phyloP scores from a whole-genome alignment of 257 asterid species.

The Solanum chiquidenum region DNA sequence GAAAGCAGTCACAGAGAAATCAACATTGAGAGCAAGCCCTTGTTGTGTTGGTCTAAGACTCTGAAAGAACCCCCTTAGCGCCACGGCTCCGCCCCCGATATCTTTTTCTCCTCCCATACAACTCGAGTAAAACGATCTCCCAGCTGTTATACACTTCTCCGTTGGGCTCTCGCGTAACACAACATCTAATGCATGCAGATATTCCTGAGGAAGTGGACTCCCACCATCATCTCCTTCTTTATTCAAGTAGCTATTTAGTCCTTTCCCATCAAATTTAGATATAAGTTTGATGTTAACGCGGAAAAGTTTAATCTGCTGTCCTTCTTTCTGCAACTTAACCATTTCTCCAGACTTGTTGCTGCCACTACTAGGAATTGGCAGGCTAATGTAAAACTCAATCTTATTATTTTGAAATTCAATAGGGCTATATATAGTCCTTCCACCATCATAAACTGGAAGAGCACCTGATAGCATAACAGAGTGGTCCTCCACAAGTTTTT shows the following conservation, averaged over 20 bases:
- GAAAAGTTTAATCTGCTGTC: slow-evolving; percentile 39
- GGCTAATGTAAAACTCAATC: slow-evolving; percentile 55
- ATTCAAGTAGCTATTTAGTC: slow-evolving; percentile 32
- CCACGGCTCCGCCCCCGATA: slow-evolving; percentile 88
- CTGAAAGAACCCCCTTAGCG: slow-evolving; percentile 82
- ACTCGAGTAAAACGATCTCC: slow-evolving; percentile 63
- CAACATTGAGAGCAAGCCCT: slow-evolving; percentile 88
- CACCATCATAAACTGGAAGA: slow-evolving; percentile 76
- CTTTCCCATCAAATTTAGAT: slow-evolving; percentile 68
- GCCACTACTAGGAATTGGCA: slow-evolving; percentile 33
- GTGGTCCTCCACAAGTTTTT: slow-evolving; percentile 53
- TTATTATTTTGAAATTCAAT: slow-evolving; percentile 55
- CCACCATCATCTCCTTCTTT: slow-evolving; percentile 35
- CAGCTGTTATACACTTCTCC: slow-evolving; percentile 52
- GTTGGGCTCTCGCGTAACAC: slow-evolving; percentile 62
- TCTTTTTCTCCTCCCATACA: slow-evolving; percentile 68
- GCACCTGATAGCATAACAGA: slow-evolving; percentile 38
- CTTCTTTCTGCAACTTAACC: slow-evolving; percentile 4
- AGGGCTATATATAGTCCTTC: slow-evolving; percentile 70
- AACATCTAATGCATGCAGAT: slow-evolving; percentile 86
- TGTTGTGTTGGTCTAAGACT: slow-evolving; percentile 88
- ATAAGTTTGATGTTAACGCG: slow-evolving; percentile 68
- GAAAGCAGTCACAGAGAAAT: slow-evolving; percentile 87
- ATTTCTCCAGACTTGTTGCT: not conserved
- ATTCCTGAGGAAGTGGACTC: slow-evolving; percentile 80